Conservation (phyloP, 129 eudicot species). For the Flaveria sonorensis region DNA sequence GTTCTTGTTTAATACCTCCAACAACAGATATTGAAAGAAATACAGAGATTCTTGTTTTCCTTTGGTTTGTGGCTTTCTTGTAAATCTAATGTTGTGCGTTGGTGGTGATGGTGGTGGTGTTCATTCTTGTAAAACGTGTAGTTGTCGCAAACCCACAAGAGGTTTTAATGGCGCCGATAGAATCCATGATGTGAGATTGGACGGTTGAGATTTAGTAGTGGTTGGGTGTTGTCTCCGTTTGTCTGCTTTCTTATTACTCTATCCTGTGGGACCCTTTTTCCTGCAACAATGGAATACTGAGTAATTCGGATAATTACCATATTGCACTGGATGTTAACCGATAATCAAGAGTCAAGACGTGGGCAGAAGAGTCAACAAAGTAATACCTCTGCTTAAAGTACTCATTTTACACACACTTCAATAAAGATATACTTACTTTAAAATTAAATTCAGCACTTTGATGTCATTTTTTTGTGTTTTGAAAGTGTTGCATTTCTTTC, state of each 20-base stretch:
- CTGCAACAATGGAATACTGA: conserved; percentile 18
- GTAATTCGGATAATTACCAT: background rate
- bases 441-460: background rate
- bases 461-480: background rate
- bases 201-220: conserved; percentile 45
- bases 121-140: conserved; percentile 32
- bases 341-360: background rate
- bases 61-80: conserved; percentile 14
- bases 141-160: conserved; percentile 28
- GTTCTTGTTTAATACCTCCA: background rate
- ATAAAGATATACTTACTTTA: background rate
- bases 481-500: too few species aligned
- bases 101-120: background rate
- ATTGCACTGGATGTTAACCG: conserved; percentile 5
- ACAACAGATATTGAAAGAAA: too few species aligned
- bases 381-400: background rate
- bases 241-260: conserved; percentile 26
- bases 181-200: conserved; percentile 19
- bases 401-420: conserved; percentile 2
- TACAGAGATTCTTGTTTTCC: background rate
- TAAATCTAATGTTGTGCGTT: conserved; percentile 11
- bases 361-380: conserved; percentile 18
- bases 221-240: background rate
- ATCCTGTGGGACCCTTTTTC: conserved; percentile 32
- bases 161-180: conserved; percentile 34